Percentiles rank a stretch among this genome's conserved stretches.
These are phyloP conservation scores for Chamaecyparis obtusa DNA, from an alignment of 75 land plant species.

Conservation along the genomic window DNA sequence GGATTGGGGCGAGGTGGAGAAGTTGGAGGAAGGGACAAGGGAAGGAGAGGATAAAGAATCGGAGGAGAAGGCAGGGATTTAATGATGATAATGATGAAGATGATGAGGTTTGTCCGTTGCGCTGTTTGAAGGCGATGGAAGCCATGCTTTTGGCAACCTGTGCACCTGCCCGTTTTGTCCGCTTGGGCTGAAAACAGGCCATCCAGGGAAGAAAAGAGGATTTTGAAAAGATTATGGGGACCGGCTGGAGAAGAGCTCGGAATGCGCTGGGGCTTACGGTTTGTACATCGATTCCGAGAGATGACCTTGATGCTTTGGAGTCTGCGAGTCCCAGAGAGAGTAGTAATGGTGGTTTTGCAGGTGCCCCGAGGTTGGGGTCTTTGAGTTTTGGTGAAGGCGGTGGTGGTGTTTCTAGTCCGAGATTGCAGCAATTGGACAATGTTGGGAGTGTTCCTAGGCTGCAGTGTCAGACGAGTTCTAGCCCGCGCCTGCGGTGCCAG, in stretches of 20 bases:
- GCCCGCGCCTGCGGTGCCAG: constrained; percentile 28
- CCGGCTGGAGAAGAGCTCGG: constrained; percentile 68
- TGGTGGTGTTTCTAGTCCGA: neutral
- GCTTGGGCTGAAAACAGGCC: neutral
- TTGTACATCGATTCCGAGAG: constrained; percentile 29
- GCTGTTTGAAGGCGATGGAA: constrained; percentile 13
- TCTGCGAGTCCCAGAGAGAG: neutral
- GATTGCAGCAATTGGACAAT: constrained; percentile 10
- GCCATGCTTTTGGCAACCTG: constrained; percentile 8
- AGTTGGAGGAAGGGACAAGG: neutral
- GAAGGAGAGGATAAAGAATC: neutral
- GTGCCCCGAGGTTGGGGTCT: neutral
- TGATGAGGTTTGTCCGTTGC: constrained; percentile 9
- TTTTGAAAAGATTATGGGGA: constrained; percentile 34
- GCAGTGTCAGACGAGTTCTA: constrained; percentile 25
- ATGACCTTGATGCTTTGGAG: constrained; percentile 7
- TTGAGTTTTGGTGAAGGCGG: neutral
- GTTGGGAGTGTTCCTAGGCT: constrained; percentile 26
- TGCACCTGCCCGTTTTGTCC: neutral
- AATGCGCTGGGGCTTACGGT: constrained; percentile 32
- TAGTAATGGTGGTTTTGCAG: neutral
- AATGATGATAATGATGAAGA: neutral
- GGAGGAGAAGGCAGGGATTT: neutral
- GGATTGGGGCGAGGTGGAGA: neutral
- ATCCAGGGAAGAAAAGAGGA: neutral